These are phyloP conservation scores for Osmanthus fragrans DNA, from an alignment of 257 asterid species.

Conservation along the genomic window DNA sequence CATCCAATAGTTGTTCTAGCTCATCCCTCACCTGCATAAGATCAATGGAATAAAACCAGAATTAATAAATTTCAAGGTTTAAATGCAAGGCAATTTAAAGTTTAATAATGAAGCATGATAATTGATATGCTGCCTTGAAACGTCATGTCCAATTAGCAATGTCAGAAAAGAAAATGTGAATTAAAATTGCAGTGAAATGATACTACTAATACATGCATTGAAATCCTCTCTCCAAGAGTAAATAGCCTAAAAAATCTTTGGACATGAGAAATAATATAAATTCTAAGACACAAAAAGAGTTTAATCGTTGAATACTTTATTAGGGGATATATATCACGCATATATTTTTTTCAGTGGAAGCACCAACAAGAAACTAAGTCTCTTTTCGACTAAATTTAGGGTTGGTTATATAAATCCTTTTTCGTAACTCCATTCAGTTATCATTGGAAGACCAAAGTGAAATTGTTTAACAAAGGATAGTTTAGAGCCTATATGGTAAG, in stretches of 20 bases:
- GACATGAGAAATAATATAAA: not conserved
- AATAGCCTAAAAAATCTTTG: not conserved
- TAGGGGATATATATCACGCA: not conserved
- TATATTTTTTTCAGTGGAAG: not conserved
- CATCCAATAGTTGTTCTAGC: constrained; percentile 95
- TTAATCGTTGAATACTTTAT: not conserved
- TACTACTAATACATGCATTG: too few relatives aligned
- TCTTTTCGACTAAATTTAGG: too few relatives aligned
- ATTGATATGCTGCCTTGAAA: not conserved
- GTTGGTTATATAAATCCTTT: not conserved
- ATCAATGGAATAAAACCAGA: constrained; percentile 18
- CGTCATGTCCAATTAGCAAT: not conserved
- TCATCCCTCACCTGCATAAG: constrained; percentile 83
- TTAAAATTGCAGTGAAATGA: too few relatives aligned
- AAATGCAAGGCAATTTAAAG: not conserved
- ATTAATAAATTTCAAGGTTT: not conserved
- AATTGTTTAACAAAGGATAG: too few relatives aligned
- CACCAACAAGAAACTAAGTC: not conserved
- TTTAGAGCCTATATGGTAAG: too few relatives aligned
- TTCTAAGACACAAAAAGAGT: not conserved
- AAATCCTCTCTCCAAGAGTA: too few relatives aligned
- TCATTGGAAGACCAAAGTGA: not conserved
- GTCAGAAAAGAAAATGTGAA: too few relatives aligned
- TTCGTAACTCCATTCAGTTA: not conserved
- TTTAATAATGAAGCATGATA: not conserved